These are phyloP conservation scores for Waltergamsia citrina DNA, from an alignment of 2,329 filamentous ascomycete genomes.

Conservation along the genomic window DNA sequence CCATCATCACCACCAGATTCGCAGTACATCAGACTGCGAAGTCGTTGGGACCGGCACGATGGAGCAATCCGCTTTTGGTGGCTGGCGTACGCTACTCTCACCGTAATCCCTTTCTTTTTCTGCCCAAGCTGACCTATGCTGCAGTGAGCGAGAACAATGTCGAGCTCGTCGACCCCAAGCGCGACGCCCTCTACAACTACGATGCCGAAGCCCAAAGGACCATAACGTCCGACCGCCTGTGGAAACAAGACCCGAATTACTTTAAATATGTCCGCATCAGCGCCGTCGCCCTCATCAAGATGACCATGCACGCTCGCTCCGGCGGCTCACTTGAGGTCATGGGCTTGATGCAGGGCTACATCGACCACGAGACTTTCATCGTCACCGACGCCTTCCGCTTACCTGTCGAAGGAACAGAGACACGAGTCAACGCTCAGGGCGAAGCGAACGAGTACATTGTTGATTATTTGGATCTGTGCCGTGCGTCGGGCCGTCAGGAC, in stretches of 20 bases:
- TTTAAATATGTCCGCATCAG: constrained; percentile 93
- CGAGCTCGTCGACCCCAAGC: constrained; percentile 72
- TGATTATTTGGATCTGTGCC: constrained; percentile 66
- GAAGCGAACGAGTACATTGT: constrained; percentile 98
- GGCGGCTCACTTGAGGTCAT: constrained; percentile 91
- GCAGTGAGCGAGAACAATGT: constrained; percentile 82
- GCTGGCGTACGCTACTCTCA: constrained; percentile 3
- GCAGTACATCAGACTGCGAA: neutral
- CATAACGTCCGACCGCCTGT: constrained; percentile 58
- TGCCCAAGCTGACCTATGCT: constrained; percentile 4
- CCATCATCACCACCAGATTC: neutral
- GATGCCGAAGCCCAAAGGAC: constrained; percentile 58
- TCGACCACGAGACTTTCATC: constrained; percentile 75
- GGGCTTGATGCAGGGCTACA: constrained; percentile 96
- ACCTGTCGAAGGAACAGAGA: constrained; percentile 97
- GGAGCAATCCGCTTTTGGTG: constrained; percentile 3
- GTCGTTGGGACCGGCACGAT: neutral
- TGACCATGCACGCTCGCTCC: constrained; percentile 98
- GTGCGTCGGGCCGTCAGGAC: constrained; percentile 70
- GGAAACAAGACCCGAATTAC: constrained; percentile 70
- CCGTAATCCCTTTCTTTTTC: neutral
- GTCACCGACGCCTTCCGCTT: constrained; percentile 91
- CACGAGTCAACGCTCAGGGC: constrained; percentile 87
- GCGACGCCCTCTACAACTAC: constrained; percentile 89
- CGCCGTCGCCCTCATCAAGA: constrained; percentile 89